Conservation (phyloP, 495 filamentous ascomycete species). For the Achaetomiella virescens region DNA sequence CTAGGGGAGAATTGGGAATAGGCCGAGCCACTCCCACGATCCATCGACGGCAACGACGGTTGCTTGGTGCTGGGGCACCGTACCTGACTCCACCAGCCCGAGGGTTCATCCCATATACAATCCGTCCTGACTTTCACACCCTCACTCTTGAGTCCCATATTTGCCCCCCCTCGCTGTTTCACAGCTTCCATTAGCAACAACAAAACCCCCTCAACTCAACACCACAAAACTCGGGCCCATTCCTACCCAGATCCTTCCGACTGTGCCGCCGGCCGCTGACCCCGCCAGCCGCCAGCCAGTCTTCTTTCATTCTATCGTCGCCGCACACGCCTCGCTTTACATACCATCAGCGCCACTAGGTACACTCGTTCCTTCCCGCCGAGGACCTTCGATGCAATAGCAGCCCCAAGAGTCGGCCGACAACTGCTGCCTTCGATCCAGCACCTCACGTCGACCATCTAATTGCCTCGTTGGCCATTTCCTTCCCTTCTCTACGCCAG, state of each 20-base stretch:
- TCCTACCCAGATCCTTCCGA: conserved; percentile 2
- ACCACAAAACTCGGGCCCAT: background rate
- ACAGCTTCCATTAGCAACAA: conserved; percentile 2
- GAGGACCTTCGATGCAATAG: conserved; percentile 34
- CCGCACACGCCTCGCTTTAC: conserved; percentile 27
- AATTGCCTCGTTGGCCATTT: background rate
- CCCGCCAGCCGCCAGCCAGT: conserved; percentile 3
- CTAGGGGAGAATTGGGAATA: conserved; percentile 2
- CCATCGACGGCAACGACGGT: conserved; percentile 8
- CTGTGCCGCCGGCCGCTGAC: conserved; percentile 9
- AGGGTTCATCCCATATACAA: conserved; percentile 19
- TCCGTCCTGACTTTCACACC: background rate
- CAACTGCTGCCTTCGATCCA: conserved; percentile 23
- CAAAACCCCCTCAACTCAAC: conserved; percentile 1
- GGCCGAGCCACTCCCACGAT: background rate
- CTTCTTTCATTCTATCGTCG: conserved; percentile 12
- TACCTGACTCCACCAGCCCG: conserved; percentile 12
- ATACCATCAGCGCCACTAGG: background rate
- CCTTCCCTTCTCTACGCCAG: background rate
- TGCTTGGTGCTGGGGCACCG: conserved; percentile 18
- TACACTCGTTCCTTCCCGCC: conserved; percentile 17
- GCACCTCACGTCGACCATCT: conserved; percentile 11
- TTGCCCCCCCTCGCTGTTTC: conserved; percentile 12
- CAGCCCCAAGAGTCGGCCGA: conserved; percentile 20
- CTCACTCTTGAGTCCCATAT: conserved; percentile 3